Conservation (phyloP, 139 green algal genomes). For the Pseudopediastrum boryanum region DNA sequence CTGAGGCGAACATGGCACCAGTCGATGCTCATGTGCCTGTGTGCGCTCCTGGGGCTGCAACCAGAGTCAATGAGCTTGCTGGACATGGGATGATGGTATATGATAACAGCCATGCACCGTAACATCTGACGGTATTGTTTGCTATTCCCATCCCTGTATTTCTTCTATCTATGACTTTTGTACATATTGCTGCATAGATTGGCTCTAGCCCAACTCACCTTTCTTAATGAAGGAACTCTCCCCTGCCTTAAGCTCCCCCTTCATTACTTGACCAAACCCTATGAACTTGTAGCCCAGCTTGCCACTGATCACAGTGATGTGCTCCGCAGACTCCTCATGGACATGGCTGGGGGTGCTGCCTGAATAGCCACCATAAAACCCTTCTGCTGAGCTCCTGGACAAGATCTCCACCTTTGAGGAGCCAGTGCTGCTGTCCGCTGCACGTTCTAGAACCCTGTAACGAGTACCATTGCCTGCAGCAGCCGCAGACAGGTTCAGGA, state of each 20-base stretch:
- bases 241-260: background rate
- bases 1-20: too few species aligned
- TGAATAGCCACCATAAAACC: background rate
- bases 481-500: too few species aligned
- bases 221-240: background rate
- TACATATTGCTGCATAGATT: background rate
- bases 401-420: constrained; percentile 25
- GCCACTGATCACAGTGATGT: background rate
- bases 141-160: background rate
- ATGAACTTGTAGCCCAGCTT: background rate
- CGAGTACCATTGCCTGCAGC: constrained; percentile 28
- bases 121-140: background rate
- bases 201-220: background rate
- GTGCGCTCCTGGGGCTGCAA: background rate
- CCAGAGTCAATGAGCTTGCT: background rate
- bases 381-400: background rate
- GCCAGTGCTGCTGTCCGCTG: background rate
- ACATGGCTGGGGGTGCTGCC: constrained; percentile 10
- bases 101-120: background rate
- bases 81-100: background rate
- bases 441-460: constrained; percentile 18
- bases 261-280: background rate
- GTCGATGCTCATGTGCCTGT: background rate
- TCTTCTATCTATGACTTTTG: background rate
- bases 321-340: background rate